Evolutionary conservation across 2,329 filamentous ascomycete genomes (phyloP).

Genomic region (Aspergillus sp.): DNA sequence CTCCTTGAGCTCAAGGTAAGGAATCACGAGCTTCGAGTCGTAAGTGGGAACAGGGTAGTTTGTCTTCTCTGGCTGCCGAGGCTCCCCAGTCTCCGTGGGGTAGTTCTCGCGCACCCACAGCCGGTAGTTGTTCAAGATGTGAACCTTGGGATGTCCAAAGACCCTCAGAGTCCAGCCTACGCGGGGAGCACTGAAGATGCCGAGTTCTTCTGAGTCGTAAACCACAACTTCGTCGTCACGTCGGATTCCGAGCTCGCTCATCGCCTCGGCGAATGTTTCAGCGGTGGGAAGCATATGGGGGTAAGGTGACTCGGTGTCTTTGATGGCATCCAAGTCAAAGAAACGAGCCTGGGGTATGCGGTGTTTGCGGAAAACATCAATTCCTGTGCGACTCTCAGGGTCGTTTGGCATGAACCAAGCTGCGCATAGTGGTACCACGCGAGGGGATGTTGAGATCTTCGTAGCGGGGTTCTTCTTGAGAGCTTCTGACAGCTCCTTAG

Average conservation of each 20-base stretch:
- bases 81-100: conserved; percentile 75
- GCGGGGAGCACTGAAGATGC: conserved; percentile 91
- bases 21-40: conserved; percentile 68
- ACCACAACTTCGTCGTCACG: conserved; percentile 90
- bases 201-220: conserved; percentile 88
- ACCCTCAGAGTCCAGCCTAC: conserved; percentile 91
- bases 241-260: conserved; percentile 85
- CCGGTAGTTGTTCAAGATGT: conserved; percentile 94
- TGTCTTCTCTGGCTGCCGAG: conserved; percentile 43
- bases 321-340: conserved; percentile 92
- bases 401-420: conserved; percentile 98
- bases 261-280: conserved; percentile 80
- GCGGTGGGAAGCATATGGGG: conserved; percentile 93
- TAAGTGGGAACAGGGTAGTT: conserved; percentile 60
- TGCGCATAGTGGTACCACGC: conserved; percentile 86
- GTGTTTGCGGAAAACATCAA: conserved; percentile 77
- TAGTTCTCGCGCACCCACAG: conserved; percentile 86
- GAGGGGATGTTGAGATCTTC: conserved; percentile 78
- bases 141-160: conserved; percentile 87
- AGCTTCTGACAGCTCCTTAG: conserved; percentile 78
- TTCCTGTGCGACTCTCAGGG: conserved; percentile 71
- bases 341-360: conserved; percentile 90
- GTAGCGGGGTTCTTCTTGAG: conserved; percentile 81
- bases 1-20: conserved; percentile 81
- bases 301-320: conserved; percentile 85